Evolutionary conservation across 2,329 filamentous ascomycete genomes (phyloP), one percentile per base, ranked within the genome.

Genomic region (Tetracladium maxilliforme): DNA sequence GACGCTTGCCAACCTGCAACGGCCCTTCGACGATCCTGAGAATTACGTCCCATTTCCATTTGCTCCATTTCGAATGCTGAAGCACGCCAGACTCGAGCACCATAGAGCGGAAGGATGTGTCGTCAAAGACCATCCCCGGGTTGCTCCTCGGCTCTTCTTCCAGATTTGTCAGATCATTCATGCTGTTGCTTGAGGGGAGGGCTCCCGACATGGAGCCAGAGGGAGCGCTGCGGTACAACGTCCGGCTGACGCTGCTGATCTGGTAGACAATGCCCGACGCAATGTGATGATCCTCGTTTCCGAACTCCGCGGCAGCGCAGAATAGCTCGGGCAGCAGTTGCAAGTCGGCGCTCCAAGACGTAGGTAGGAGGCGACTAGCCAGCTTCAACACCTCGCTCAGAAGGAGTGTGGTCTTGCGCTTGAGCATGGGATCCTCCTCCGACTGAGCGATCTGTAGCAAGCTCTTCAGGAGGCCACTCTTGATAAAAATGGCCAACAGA

Each of bases 21-120:
- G 92, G 90, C 0, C 90, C 92, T 44, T 95, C 87, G 18, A 98
- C 86, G 26, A 95, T 73, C 39, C 76, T 79, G 30, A 86, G 66
- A 21, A 98, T 84, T 19, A 92, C 60, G 33, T 92, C 83, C 90
- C 92, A 98, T 44, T 92, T 87, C 90, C 90, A 98, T 47, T 98
- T 98, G 19, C 72, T 62, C 42, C 80, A 93, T 38, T 92, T 94
- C 33, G 83, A 83, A 31, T 81, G 90, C 33, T 77, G 81, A 22
- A 95, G 58, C 3, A 98, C 83, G 27, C 83, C 74, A 4, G 82
- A 90, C 32, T 95, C 80, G 11, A 84, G 56, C 15, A 75, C 43
- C 4, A 75, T 50, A 40, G 75, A 69, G 12, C 71, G 62, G 38
- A 76, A 76, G 1, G 67, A 68, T 7, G 64, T 61, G 38, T 76